phyloP scores from a whole-genome alignment of 2,329 filamentous ascomycete species.

The Stromatinia cepivora region DNA sequence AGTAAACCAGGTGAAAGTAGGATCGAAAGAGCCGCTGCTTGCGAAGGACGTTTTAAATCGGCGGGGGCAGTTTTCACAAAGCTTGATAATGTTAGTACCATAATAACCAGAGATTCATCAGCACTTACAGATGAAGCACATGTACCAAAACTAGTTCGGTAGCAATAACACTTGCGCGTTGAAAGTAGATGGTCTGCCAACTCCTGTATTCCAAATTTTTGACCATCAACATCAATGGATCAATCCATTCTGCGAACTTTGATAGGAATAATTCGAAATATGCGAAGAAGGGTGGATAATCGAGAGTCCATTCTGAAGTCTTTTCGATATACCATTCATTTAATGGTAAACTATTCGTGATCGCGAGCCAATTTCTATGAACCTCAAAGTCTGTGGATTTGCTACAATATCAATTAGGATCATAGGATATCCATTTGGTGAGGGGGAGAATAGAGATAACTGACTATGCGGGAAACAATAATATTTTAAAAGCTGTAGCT shows the following conservation, averaged over 20 bases:
- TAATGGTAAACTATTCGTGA: constrained; percentile 84
- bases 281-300: constrained; percentile 98
- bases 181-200: constrained; percentile 93
- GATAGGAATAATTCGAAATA: constrained; percentile 94
- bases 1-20: constrained; percentile 88
- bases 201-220: constrained; percentile 82
- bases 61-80: constrained; percentile 72
- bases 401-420: constrained; percentile 50
- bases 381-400: constrained; percentile 99
- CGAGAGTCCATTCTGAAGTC: constrained; percentile 98
- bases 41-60: constrained; percentile 70
- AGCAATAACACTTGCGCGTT: constrained; percentile 81
- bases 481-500: constrained; percentile 83
- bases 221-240: constrained; percentile 79
- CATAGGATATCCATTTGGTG: background rate
- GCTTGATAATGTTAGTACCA: constrained; percentile 46
- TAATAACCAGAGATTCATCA: background rate
- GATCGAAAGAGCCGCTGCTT: constrained; percentile 85
- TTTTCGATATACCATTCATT: constrained; percentile 96
- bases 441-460: constrained; percentile 43
- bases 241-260: constrained; percentile 72
- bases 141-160: constrained; percentile 83
- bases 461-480: constrained; percentile 93
- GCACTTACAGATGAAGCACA: constrained; percentile 70
- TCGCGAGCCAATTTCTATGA: constrained; percentile 96